Conservation (phyloP, 768 basidiomycete species). For the Kwoniella botswanensis region DNA sequence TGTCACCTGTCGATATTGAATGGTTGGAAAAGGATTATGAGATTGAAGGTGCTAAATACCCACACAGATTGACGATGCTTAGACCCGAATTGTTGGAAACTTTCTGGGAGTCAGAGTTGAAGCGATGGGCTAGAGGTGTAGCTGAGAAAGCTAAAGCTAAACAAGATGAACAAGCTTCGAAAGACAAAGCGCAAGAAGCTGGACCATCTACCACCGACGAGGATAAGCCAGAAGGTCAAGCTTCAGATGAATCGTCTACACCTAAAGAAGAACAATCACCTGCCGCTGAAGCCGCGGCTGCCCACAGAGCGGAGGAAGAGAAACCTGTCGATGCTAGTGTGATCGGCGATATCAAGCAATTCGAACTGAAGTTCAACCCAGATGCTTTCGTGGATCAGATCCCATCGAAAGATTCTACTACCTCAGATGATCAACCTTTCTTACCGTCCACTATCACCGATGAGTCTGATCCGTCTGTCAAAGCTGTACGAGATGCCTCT, state of each 20-base stretch:
- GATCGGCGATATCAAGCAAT: conserved; percentile 50
- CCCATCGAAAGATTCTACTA: conserved; percentile 31
- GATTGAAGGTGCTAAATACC: conserved; percentile 50
- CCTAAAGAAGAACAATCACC: conserved; percentile 27
- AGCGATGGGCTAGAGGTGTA: conserved; percentile 57
- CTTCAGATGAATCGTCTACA: conserved; percentile 16
- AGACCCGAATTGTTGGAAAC: conserved; percentile 60
- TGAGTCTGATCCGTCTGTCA: conserved; percentile 58
- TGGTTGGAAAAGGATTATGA: conserved; percentile 60
- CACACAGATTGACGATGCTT: conserved; percentile 60
- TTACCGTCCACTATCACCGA: conserved; percentile 50
- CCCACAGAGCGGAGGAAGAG: conserved; percentile 40
- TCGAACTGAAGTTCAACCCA: conserved; percentile 60
- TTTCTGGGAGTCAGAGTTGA: conserved; percentile 60
- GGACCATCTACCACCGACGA: conserved; percentile 27
- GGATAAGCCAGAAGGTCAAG: conserved; percentile 38
- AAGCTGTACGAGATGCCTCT: conserved; percentile 61
- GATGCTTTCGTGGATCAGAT: conserved; percentile 61
- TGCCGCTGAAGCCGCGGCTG: conserved; percentile 40
- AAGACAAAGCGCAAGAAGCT: conserved; percentile 35
- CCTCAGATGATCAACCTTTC: conserved; percentile 25
- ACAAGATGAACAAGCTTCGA: conserved; percentile 25
- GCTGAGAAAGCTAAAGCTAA: conserved; percentile 44
- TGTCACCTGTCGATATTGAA: conserved; percentile 61
- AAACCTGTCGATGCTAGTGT: conserved; percentile 55